phyloP scores from a whole-genome alignment of 257 asterid genomes.

The Solanum chiquidenum region DNA sequence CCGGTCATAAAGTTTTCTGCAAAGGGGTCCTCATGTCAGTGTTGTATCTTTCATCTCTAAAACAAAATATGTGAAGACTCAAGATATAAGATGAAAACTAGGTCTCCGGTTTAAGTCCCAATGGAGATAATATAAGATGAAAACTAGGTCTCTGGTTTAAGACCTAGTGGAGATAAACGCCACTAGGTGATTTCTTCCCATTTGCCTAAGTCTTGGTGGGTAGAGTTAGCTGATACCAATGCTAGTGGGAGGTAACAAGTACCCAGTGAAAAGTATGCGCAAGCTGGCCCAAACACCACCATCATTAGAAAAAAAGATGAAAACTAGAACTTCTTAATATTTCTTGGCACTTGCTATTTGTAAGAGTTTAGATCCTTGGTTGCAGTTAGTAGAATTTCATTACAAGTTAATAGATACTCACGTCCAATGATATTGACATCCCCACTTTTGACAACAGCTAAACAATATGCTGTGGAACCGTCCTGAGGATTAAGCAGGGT shows the following conservation, averaged over 20 bases:
- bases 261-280: not conserved
- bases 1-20: conserved; percentile 94
- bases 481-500: conserved; percentile 24
- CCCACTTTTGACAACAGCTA: conserved; percentile 68
- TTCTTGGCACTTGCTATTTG: not conserved
- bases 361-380: not conserved
- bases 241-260: not conserved
- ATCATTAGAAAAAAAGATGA: not conserved
- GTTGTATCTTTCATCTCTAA: not conserved
- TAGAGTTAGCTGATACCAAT: not conserved
- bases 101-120: not conserved
- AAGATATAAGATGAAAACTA: not conserved
- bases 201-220: not conserved
- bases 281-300: not conserved
- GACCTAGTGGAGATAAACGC: not conserved
- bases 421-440: conserved; percentile 90
- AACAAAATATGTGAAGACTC: not conserved
- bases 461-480: conserved; percentile 43
- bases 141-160: not conserved
- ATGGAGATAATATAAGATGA: not conserved
- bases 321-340: not conserved
- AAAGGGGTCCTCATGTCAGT: not conserved
- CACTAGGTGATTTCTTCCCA: not conserved
- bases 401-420: conserved; percentile 28
- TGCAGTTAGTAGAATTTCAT: not conserved